These are phyloP conservation scores for Euclidium syriacum DNA, from an alignment of 345 rosid genomes.

Conservation along the genomic window DNA sequence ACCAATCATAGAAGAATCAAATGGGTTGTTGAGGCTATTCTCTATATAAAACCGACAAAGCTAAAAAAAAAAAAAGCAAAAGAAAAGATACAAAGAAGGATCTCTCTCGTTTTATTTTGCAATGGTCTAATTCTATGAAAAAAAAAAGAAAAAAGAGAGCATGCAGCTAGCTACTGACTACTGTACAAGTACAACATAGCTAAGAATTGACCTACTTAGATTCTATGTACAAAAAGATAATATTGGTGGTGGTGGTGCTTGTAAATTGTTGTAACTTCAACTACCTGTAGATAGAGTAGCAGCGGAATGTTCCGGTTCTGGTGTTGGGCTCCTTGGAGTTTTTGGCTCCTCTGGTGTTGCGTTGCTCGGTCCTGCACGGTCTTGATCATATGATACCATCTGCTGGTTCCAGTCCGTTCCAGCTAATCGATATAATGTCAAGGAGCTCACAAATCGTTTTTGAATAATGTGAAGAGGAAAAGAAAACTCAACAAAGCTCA, in stretches of 20 bases:
- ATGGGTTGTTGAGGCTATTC: constrained; percentile 14
- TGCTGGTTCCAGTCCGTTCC: constrained; percentile 19
- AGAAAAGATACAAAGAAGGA: neutral
- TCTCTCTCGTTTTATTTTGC: constrained; percentile 25
- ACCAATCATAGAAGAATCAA: neutral
- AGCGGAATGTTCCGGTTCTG: constrained; percentile 5
- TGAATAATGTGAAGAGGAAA: neutral
- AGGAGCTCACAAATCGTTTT: constrained; percentile 5
- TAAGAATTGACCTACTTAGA: constrained; percentile 2
- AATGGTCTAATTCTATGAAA: constrained; percentile 16
- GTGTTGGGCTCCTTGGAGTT: constrained; percentile 20
- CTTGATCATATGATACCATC: constrained; percentile 16
- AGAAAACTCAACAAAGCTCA: neutral
- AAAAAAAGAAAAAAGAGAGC: too few species aligned
- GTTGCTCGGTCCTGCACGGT: constrained; percentile 22
- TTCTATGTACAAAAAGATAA: constrained; percentile 20
- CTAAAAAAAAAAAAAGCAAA: neutral
- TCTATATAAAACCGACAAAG: constrained; percentile 11
- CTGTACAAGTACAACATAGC: constrained; percentile 26
- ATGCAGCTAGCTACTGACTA: too few species aligned
- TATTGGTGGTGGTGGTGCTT: neutral
- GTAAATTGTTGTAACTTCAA: constrained; percentile 13
- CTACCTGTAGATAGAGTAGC: constrained; percentile 23
- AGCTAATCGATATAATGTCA: constrained; percentile 19
- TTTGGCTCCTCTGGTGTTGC: constrained; percentile 13